Percentiles rank a stretch among this genome's conserved stretches.
These are phyloP conservation scores for Thymus quinquecostatus DNA, from an alignment of 257 asterid species.

Conservation along the genomic window DNA sequence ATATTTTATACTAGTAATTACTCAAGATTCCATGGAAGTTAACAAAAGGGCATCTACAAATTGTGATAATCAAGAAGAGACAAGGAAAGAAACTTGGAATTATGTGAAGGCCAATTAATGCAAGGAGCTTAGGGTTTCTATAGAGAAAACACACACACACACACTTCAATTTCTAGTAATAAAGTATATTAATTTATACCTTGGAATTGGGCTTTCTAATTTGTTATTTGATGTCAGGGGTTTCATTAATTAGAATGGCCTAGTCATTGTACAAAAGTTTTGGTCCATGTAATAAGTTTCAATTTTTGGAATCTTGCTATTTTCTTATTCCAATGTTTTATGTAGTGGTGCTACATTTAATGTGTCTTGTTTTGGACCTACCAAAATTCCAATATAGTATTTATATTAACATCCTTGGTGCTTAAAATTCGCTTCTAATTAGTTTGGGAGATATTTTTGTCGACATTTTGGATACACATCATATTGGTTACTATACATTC, in stretches of 20 bases:
- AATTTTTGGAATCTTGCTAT: constrained; percentile 31
- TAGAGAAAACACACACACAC: background rate
- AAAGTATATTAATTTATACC: constrained; percentile 16
- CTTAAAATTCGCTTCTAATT: background rate
- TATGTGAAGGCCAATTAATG: constrained; percentile 53
- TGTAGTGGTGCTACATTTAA: constrained; percentile 33
- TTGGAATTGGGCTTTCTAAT: constrained; percentile 33
- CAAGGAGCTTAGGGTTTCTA: constrained; percentile 41
- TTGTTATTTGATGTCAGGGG: constrained; percentile 28
- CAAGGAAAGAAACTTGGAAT: constrained; percentile 42
- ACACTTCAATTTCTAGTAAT: too few species aligned
- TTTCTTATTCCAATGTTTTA: constrained; percentile 26
- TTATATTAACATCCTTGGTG: too few species aligned
- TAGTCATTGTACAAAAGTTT: constrained; percentile 27
- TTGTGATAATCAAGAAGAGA: constrained; percentile 38
- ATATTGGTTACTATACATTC: too few species aligned
- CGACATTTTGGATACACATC: background rate
- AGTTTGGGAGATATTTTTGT: background rate
- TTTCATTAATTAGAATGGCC: constrained; percentile 39
- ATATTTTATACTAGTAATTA: background rate
- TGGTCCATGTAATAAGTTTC: constrained; percentile 40
- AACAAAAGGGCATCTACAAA: constrained; percentile 27
- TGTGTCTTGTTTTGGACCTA: constrained; percentile 31
- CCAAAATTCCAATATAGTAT: background rate
- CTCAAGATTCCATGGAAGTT: constrained; percentile 23